Base-by-base conservation (phyloP, 73 alveolate species). In the Paramecium caudatum region DNA sequence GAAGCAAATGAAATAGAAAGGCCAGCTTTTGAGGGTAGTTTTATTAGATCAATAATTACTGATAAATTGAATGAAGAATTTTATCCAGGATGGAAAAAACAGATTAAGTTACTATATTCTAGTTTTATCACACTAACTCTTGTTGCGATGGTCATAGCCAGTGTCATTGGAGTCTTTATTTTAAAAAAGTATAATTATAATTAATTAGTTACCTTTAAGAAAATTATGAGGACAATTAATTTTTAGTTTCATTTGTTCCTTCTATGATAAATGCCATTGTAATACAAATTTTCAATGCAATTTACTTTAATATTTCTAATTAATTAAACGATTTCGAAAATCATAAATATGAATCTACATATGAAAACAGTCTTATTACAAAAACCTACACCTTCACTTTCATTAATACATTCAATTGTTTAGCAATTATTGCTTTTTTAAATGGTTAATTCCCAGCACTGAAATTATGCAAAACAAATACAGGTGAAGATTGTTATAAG, bases 381-480 rank as follows among this genome's bases (percentile, higher is more conserved):
- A 86, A 86, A 45, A 70, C 84, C 1, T 86, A 47, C 47, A 30
- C 39, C 15, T 86, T 86, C 65, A 32, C 45, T 4, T 86, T 86
- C 36, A 62, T 86, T 7, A 86, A 86, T 45, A 86, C 93, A 12
- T 94, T 92, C 90, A 94, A 92, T 63, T 94, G 96, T 46, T 82
- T 93, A 16, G 94, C 91, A 70, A 92, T 92, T 41, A 94, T 94
- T 0, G 97, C 97, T 7, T 94, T 94, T 74, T 81, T 94, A 17
- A 43, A 74, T 74, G 65, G 16, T 39, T 17, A 13, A 74, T 74
- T 74, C 32, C 88, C 88, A 4, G 30, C 43, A 3, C 47, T 74
- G 19, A 21, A 45, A 7, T 13, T 74, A 1, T 74, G 88, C 32
- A 74, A 37, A 17, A 74, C 88, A 39, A 21, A 41, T 41, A 45